These are phyloP conservation scores for Trichoderma oligosporum DNA, from an alignment of 2,329 filamentous ascomycete genomes.

Conservation along the genomic window DNA sequence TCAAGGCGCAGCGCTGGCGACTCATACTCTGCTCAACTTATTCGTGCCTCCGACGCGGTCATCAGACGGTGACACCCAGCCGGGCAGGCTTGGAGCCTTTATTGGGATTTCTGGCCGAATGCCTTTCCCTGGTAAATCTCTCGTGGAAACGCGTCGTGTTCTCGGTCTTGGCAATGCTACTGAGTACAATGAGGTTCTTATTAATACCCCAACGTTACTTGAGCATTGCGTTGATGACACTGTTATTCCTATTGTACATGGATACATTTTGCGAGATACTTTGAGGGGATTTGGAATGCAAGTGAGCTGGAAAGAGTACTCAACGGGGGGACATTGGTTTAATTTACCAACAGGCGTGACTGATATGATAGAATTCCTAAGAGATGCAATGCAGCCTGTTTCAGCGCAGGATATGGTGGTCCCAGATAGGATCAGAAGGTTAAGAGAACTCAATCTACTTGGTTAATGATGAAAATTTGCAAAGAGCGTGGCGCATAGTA, in stretches of 20 bases:
- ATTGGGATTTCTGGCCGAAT: slow-evolving; percentile 38
- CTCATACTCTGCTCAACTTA: slow-evolving; percentile 38
- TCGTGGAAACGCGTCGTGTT: slow-evolving; percentile 32
- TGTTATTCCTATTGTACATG: slow-evolving; percentile 37
- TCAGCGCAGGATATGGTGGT: too few relatives aligned
- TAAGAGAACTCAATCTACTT: too few relatives aligned
- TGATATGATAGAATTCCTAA: slow-evolving; percentile 39
- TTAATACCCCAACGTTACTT: slow-evolving; percentile 42
- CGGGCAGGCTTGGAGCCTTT: slow-evolving; percentile 31
- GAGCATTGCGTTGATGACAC: slow-evolving; percentile 45
- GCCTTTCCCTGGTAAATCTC: slow-evolving; percentile 33
- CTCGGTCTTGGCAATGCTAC: slow-evolving; percentile 29
- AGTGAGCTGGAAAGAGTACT: slow-evolving; percentile 42
- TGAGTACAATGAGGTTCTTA: slow-evolving; percentile 32
- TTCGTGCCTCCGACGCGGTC: slow-evolving; percentile 21
- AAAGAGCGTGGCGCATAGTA: too few relatives aligned
- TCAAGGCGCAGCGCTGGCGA: slow-evolving; percentile 42
- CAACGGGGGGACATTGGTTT: slow-evolving; percentile 43
- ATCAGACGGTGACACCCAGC: not conserved
- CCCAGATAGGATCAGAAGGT: too few relatives aligned
- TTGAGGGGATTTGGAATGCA: slow-evolving; percentile 37
- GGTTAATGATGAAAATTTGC: too few relatives aligned
- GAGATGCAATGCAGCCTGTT: too few relatives aligned
- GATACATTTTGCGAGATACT: slow-evolving; percentile 33
- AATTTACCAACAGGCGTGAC: slow-evolving; percentile 42